Evolutionary conservation across 192 early-diverging fungal genomes (phyloP).

Genomic region (Umbelopsis sp.): DNA sequence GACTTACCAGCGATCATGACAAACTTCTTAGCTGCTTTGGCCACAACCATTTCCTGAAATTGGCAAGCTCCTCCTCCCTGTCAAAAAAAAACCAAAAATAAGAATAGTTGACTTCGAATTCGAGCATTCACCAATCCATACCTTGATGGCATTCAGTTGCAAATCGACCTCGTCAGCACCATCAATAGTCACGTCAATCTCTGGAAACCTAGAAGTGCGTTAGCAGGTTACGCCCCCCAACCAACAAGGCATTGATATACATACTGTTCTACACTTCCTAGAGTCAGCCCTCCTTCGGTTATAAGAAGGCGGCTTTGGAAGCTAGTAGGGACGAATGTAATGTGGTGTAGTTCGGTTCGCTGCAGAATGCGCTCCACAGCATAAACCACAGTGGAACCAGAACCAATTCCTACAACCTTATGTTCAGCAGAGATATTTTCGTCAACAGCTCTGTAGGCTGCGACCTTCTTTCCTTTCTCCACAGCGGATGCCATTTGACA

Average conservation of each 20-base stretch:
- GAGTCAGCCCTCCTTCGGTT: constrained; percentile 75
- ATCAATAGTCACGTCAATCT: constrained; percentile 89
- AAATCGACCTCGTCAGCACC: constrained; percentile 90
- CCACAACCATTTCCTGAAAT: constrained; percentile 91
- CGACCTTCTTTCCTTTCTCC: constrained; percentile 79
- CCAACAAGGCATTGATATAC: not conserved
- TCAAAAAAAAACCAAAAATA: not conserved
- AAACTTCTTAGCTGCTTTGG: constrained; percentile 76
- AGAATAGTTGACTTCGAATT: too few relatives aligned
- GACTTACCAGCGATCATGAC: constrained; percentile 75
- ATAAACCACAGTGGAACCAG: constrained; percentile 86
- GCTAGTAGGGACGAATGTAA: constrained; percentile 89
- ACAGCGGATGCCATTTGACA: constrained; percentile 44
- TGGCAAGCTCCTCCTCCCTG: constrained; percentile 94
- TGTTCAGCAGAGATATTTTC: constrained; percentile 72
- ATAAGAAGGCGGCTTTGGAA: constrained; percentile 91
- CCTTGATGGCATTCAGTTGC: constrained; percentile 79
- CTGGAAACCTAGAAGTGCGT: constrained; percentile 49
- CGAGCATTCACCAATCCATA: not conserved
- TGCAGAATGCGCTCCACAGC: constrained; percentile 78
- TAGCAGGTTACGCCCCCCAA: not conserved
- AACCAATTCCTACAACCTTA: constrained; percentile 86
- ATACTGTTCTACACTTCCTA: constrained; percentile 78
- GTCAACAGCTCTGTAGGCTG: constrained; percentile 90
- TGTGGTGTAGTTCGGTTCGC: constrained; percentile 62